Evolutionary conservation across 164 flowering plant species (phyloP).

Genomic region (Annona squamosa): DNA sequence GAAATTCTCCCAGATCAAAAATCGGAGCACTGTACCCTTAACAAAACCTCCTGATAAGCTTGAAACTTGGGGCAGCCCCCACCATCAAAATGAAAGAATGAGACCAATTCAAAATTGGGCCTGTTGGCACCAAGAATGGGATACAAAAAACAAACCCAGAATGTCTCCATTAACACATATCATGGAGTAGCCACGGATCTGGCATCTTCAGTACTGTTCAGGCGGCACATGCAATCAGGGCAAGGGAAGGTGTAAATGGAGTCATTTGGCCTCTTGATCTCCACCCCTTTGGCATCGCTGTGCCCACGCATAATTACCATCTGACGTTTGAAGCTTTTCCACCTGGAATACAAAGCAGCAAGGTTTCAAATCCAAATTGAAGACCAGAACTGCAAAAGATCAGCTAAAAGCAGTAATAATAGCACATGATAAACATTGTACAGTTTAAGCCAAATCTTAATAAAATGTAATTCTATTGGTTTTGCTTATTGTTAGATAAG

Average conservation of each 20-base stretch:
- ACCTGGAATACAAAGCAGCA: conserved; percentile 34
- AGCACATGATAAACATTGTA: too few species aligned
- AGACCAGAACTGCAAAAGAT: too few species aligned
- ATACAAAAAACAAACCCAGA: conserved; percentile 12
- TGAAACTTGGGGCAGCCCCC: not conserved
- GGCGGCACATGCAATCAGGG: conserved; percentile 87
- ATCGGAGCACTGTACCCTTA: conserved; percentile 4
- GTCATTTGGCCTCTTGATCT: conserved; percentile 68
- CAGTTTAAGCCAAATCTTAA: too few species aligned
- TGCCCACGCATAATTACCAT: conserved; percentile 71
- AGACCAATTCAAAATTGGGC: conserved; percentile 6
- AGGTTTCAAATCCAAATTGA: too few species aligned
- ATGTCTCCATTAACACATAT: conserved; percentile 6
- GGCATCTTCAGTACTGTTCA: conserved; percentile 43
- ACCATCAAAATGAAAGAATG: conserved; percentile 7
- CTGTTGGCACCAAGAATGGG: conserved; percentile 4
- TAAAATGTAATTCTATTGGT: too few species aligned
- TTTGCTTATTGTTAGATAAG: too few species aligned
- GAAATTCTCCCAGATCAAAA: conserved; percentile 4
- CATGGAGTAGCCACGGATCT: conserved; percentile 42
- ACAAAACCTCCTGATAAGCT: not conserved
- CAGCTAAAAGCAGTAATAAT: too few species aligned
- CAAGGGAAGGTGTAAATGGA: conserved; percentile 88
- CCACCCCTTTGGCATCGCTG: conserved; percentile 83
- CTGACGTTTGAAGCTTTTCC: conserved; percentile 83